These are phyloP conservation scores for Arthroderma uncinatum DNA, from an alignment of 2,329 filamentous ascomycete species.

Conservation along the genomic window DNA sequence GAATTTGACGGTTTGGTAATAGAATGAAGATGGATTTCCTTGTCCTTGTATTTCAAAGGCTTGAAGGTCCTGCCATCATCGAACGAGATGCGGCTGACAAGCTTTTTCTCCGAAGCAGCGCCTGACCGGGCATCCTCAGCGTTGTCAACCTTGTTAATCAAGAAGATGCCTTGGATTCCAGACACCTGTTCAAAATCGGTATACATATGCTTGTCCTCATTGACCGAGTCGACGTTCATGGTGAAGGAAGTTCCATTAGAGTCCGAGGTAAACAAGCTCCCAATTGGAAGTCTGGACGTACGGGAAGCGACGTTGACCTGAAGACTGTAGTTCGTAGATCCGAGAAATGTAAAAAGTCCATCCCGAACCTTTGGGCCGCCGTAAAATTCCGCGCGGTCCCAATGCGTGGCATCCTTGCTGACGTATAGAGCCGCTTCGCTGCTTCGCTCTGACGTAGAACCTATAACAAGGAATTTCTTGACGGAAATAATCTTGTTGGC, in stretches of 20 bases:
- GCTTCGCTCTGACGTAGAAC: constrained; percentile 65
- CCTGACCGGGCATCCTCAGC: constrained; percentile 56
- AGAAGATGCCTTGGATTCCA: constrained; percentile 80
- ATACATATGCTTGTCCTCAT: constrained; percentile 61
- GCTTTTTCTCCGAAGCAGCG: constrained; percentile 47
- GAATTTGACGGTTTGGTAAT: constrained; percentile 73
- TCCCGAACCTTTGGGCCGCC: constrained; percentile 74
- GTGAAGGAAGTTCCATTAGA: constrained; percentile 96
- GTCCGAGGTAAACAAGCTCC: constrained; percentile 86
- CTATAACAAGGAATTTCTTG: constrained; percentile 77
- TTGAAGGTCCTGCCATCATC: constrained; percentile 87
- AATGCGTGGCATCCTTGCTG: constrained; percentile 67
- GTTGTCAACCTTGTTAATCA: constrained; percentile 85
- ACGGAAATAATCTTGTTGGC: constrained; percentile 72
- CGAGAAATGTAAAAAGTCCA: constrained; percentile 79
- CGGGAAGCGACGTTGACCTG: constrained; percentile 66
- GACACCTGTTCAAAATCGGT: constrained; percentile 95
- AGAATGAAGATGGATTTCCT: constrained; percentile 75
- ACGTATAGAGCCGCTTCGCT: constrained; percentile 89
- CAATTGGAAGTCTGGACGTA: constrained; percentile 53
- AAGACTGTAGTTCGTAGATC: constrained; percentile 96
- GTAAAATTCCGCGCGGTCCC: constrained; percentile 87
- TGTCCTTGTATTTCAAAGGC: constrained; percentile 54
- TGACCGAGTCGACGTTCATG: constrained; percentile 82
- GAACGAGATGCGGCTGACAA: constrained; percentile 78